phyloP scores from a whole-genome alignment of 225 moss, liverwort and hornwort genomes.

The Antitrichia curtipendula region DNA sequence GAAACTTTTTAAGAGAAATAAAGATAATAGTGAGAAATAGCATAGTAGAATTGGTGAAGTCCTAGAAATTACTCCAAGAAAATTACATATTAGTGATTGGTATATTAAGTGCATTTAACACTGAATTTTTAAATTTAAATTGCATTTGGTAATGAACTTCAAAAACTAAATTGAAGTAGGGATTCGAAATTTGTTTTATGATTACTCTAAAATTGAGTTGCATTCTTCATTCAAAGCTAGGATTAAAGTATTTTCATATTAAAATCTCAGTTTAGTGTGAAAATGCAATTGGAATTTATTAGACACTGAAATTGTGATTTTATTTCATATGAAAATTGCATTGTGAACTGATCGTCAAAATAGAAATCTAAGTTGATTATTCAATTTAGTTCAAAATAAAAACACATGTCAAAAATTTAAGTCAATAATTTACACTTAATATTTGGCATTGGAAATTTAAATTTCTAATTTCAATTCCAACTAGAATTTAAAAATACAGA shows the following conservation, averaged over 20 bases:
- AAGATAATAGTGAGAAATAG: background rate
- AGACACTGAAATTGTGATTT: background rate
- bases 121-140: too few relatives aligned
- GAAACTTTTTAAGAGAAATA: background rate
- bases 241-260: background rate
- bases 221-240: background rate
- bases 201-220: background rate
- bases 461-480: too few relatives aligned
- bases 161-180: too few relatives aligned
- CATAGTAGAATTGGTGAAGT: background rate
- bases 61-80: fast-evolving
- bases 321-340: background rate
- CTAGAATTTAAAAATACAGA: too few relatives aligned
- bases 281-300: background rate
- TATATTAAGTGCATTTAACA: too few relatives aligned
- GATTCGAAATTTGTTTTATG: too few relatives aligned
- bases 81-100: fast-evolving
- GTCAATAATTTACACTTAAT: background rate
- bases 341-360: background rate
- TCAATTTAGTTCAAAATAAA: background rate
- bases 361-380: background rate
- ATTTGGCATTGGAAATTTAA: background rate
- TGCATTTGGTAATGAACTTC: too few relatives aligned
- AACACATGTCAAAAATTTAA: background rate
- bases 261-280: background rate